Evolutionary conservation across 2,329 filamentous ascomycete species (phyloP), one percentile per base, ranked within the genome.

Genomic region (Sarocladiaceae sp.): DNA sequence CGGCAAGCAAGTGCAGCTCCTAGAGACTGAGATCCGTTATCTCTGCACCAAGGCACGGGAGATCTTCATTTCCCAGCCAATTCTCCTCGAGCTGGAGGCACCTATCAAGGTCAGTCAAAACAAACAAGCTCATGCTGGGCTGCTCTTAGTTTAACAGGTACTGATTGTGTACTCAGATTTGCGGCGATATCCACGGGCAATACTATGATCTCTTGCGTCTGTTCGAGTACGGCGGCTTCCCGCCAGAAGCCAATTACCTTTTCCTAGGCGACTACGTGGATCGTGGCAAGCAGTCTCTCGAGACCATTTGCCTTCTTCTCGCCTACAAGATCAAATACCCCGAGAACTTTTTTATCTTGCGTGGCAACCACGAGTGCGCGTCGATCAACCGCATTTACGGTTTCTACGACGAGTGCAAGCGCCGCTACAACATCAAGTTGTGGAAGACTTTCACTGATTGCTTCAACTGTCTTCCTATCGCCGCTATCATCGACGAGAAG

Each of bases 271-370:
- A 99, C 70, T 99, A 99, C 66, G 94, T 99, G 64, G 94, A 99
- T 72, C 87, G 94, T 77, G 94, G 94, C 77, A 97, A 99, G 81
- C 94, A 99, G 75, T 97, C 93, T 33, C 86, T 99, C 52, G 94
- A 99, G 79, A 97, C 94, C 60, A 97, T 99, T 73, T 96, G 91
- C 77, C 80, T 99, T 58, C 82, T 99, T 53, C 83, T 99, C 50
- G 91, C 91, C 57, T 99, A 97, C 84, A 99, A 99, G 84, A 96
- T 99, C 83, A 97, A 97, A 78, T 97, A 96, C 71, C 94, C 94
- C 47, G 94, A 99, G 76, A 99, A 99, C 79, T 97, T 99, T 78
- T 99, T 99, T 79, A 88, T 99, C 60, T 84, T 99, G 54, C 90
- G 94, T 61, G 94, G 94, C 58, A 99, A 99, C 79, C 94, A 99